phyloP scores from a whole-genome alignment of 495 filamentous ascomycete genomes.

The Neurospora sublineolata region DNA sequence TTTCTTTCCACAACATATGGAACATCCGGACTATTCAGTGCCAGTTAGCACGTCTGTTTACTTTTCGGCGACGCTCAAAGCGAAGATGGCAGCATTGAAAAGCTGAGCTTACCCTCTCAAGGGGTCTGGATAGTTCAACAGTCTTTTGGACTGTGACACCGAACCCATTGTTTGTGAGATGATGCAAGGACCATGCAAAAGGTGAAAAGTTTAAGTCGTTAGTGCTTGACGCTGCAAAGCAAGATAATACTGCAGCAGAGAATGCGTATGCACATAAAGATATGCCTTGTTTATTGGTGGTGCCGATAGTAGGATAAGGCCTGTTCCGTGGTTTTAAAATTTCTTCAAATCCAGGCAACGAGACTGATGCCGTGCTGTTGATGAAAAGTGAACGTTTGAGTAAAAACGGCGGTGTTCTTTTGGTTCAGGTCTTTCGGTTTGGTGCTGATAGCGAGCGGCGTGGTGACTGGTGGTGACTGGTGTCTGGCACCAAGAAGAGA shows the following conservation, averaged over 20 bases:
- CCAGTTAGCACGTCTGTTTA: not conserved
- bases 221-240: not conserved
- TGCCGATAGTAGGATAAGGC: not conserved
- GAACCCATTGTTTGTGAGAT: constrained; percentile 6
- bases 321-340: not conserved
- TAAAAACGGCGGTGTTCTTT: not conserved
- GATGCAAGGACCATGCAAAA: not conserved
- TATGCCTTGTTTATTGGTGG: not conserved
- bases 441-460: not conserved
- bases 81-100: not conserved
- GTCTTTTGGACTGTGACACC: not conserved
- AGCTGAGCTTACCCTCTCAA: constrained; percentile 10
- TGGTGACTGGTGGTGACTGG: not conserved
- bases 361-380: not conserved
- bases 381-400: not conserved
- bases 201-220: not conserved
- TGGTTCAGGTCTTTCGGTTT: not conserved
- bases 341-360: not conserved
- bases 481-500: not conserved
- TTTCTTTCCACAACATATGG: constrained; percentile 17
- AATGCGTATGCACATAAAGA: not conserved
- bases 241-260: not conserved
- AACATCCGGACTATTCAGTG: constrained; percentile 15
- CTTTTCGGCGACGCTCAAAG: not conserved
- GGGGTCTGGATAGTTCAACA: constrained; percentile 13